Percentiles rank a stretch among this genome's conserved stretches.
phyloP scores from a whole-genome alignment of 371 early-diverging fungal species.

The Rhizopus arrhizus region DNA sequence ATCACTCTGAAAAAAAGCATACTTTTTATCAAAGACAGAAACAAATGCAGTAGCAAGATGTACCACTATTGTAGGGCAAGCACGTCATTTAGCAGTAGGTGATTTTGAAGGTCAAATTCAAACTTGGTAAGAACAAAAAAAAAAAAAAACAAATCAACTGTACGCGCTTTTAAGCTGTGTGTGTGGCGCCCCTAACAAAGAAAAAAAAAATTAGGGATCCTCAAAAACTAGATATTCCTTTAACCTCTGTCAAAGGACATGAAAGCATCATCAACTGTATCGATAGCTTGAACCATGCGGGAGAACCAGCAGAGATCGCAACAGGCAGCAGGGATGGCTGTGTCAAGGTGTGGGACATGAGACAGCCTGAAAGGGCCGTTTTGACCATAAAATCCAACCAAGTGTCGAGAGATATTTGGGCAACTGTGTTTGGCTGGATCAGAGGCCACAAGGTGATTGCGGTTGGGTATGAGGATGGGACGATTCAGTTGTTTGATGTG shows the following conservation, averaged over 20 bases:
- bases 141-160: neutral
- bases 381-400: slow-evolving; percentile 59
- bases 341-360: slow-evolving; percentile 82
- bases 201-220: slow-evolving; percentile 58
- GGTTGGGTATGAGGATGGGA: slow-evolving; percentile 84
- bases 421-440: slow-evolving; percentile 64
- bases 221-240: slow-evolving; percentile 64
- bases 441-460: slow-evolving; percentile 41
- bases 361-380: slow-evolving; percentile 69
- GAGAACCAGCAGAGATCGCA: slow-evolving; percentile 62
- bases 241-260: slow-evolving; percentile 67
- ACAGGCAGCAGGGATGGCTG: slow-evolving; percentile 77
- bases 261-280: slow-evolving; percentile 76
- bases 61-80: slow-evolving; percentile 56
- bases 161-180: too few relatives aligned
- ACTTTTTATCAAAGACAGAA: slow-evolving; percentile 33
- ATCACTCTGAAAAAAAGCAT: neutral
- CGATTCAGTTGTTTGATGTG: slow-evolving; percentile 75
- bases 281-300: slow-evolving; percentile 64
- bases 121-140: slow-evolving; percentile 50
- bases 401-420: slow-evolving; percentile 71
- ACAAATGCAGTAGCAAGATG: slow-evolving; percentile 67
- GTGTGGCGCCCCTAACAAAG: too few relatives aligned
- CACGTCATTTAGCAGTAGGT: slow-evolving; percentile 73
- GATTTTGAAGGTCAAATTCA: slow-evolving; percentile 73